Evolutionary conservation across 139 green algal species (phyloP).

Genomic region (Ulvella scutata): DNA sequence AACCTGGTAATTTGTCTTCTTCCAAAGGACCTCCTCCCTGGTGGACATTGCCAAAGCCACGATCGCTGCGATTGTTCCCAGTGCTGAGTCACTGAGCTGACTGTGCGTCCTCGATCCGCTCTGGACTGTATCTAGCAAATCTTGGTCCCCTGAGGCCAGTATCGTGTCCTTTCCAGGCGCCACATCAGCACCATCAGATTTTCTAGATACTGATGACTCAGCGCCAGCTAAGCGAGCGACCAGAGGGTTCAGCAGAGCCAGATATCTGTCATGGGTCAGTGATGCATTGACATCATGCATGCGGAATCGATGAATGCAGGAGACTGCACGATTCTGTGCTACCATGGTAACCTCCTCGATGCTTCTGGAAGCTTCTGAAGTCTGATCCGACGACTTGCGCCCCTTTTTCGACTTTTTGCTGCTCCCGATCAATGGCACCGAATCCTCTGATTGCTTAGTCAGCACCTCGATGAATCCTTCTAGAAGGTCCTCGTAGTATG

Average conservation of each 20-base stretch:
- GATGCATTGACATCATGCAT: conserved; percentile 46
- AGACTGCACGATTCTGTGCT: neutral
- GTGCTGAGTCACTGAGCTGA: too few species aligned
- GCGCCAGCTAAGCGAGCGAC: conserved; percentile 25
- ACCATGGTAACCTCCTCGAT: neutral
- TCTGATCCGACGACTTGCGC: neutral
- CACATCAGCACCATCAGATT: too few species aligned
- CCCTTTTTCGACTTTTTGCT: neutral
- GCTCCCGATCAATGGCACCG: neutral
- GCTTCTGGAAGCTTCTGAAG: neutral
- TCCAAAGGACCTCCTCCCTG: too few species aligned
- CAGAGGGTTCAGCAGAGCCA: conserved; percentile 42
- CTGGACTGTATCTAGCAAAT: too few species aligned
- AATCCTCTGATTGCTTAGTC: neutral
- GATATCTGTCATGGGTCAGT: conserved; percentile 39
- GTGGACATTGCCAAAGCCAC: too few species aligned
- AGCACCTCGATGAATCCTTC: conserved; percentile 17
- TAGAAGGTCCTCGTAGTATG: conserved; percentile 40
- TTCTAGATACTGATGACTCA: too few species aligned
- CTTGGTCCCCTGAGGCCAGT: too few species aligned
- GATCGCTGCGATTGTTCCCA: too few species aligned
- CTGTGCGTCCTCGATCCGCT: too few species aligned
- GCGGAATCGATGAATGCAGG: neutral
- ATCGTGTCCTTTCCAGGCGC: too few species aligned
- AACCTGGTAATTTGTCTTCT: too few species aligned